Evolutionary conservation across 179 eudicot genomes (phyloP).

Genomic region (Beta corolliflora): DNA sequence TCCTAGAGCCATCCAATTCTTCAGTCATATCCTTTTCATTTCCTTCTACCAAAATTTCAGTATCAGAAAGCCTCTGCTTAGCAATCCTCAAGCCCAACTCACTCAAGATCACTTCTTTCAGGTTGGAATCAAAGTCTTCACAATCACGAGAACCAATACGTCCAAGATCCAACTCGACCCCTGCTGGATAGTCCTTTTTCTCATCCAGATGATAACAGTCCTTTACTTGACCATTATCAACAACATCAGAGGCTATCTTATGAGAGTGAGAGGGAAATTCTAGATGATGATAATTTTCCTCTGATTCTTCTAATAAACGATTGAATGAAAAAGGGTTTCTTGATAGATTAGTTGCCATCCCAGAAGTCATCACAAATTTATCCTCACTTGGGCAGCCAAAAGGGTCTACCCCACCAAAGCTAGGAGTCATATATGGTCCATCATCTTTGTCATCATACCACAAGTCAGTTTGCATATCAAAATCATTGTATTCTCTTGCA

Average conservation of each 20-base stretch:
- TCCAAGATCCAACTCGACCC: constrained; percentile 30
- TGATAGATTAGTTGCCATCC: constrained; percentile 35
- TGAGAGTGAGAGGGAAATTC: constrained; percentile 43
- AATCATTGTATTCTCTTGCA: constrained; percentile 84
- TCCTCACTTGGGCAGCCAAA: constrained; percentile 75
- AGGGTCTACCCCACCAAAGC: constrained; percentile 52
- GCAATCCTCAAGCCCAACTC: constrained; percentile 24
- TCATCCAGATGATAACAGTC: constrained; percentile 42
- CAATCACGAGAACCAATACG: constrained; percentile 26
- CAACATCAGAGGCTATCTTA: constrained; percentile 32
- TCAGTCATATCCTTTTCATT: constrained; percentile 21
- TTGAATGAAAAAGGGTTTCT: constrained; percentile 38
- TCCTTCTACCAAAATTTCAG: constrained; percentile 16
- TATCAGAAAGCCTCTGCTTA: constrained; percentile 19
- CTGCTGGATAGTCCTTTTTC: constrained; percentile 25
- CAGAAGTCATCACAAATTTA: constrained; percentile 73
- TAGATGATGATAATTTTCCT: constrained; percentile 28
- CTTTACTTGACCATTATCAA: constrained; percentile 40
- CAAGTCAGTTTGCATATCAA: constrained; percentile 81
- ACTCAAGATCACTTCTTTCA: constrained; percentile 36
- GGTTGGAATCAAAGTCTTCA: constrained; percentile 27
- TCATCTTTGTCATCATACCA: constrained; percentile 89
- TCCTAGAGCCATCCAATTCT: constrained; percentile 29
- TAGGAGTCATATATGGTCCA: constrained; percentile 58
- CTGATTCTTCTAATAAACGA: constrained; percentile 42